Evolutionary conservation across 2,329 filamentous ascomycete species (phyloP), one percentile per base, ranked within the genome.

Genomic region (Microascus cirrosus): DNA sequence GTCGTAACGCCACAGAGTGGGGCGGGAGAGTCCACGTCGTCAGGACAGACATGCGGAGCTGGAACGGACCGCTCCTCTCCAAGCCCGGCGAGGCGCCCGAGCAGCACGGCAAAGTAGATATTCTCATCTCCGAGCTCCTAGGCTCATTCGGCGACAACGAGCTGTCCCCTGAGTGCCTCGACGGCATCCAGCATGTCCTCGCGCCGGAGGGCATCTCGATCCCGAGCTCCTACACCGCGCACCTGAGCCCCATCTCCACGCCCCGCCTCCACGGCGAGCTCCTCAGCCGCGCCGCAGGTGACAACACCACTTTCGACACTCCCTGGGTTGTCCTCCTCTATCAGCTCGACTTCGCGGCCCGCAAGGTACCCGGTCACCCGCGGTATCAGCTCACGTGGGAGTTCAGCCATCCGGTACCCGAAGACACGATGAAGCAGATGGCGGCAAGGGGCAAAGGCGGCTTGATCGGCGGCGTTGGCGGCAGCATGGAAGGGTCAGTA

Each of bases 131-230:
- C 2, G 94, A 99, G 71, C 82, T 99, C 0, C 82, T 99, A 0
- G 94, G 91, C 42, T 96, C 92, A 1, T 99, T 97, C 68, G 94
- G 86, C 25, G 94, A 99, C 72, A 99, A 99, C 67, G 94, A 99
- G 72, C 82, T 99, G 11, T 96, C 90, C 0, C 94, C 94, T 0
- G 94, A 99, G 73, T 99, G 94, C 66, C 79, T 99, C 12, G 94
- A 99, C 69, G 94, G 94, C 52, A 92, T 97, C 55, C 93, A 96
- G 68, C 87, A 93, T 66, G 88, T 97, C 51, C 75, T 99, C n/a
- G 76, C 82, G 12, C 78, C 80, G 1, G 83, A 93, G 65, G 95
- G 94, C 39, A 93, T 99, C 64, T 96, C 90, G 1, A 97, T 99
- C 62, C 94, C 94, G 1, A 82, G 85, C 62, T 94, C 89, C 34